Conservation (phyloP, 2,329 filamentous ascomycete genomes). For the Sporothrix euskadiensis region DNA sequence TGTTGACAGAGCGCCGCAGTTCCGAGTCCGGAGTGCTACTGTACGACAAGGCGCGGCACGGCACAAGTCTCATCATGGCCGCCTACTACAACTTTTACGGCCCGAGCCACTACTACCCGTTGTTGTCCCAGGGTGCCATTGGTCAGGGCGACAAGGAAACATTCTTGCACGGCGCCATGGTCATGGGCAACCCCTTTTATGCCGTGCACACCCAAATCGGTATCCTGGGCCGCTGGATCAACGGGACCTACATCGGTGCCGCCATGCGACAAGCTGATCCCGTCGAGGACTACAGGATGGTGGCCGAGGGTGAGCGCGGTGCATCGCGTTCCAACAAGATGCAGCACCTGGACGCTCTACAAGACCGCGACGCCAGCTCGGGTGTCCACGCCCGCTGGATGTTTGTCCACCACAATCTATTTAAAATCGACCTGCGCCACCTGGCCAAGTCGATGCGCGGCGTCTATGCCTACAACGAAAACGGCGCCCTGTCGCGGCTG, state of each 20-base stretch:
- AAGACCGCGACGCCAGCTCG: neutral
- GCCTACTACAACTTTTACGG: constrained; percentile 59
- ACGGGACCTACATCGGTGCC: constrained; percentile 35
- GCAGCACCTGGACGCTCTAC: neutral
- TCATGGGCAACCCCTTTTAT: constrained; percentile 45
- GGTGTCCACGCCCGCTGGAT: constrained; percentile 33
- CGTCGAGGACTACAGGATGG: constrained; percentile 36
- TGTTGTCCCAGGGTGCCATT: constrained; percentile 47
- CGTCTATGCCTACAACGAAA: constrained; percentile 33
- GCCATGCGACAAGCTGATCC: constrained; percentile 41
- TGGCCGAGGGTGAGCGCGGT: neutral
- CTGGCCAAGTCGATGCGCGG: constrained; percentile 33
- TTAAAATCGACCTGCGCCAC: constrained; percentile 41
- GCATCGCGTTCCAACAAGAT: neutral
- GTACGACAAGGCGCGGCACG: constrained; percentile 51
- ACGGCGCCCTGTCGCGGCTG: constrained; percentile 35
- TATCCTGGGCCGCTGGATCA: constrained; percentile 40
- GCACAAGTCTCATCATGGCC: constrained; percentile 49
- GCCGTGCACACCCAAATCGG: constrained; percentile 41
- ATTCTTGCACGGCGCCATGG: constrained; percentile 48
- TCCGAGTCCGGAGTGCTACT: constrained; percentile 53
- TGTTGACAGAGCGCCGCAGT: constrained; percentile 39
- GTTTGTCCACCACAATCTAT: constrained; percentile 44
- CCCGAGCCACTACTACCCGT: constrained; percentile 51
- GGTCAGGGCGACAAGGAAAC: constrained; percentile 54